Evolutionary conservation across 495 filamentous ascomycete genomes (phyloP), one percentile per base, ranked within the genome.

Genomic region (Xylaria scruposa): DNA sequence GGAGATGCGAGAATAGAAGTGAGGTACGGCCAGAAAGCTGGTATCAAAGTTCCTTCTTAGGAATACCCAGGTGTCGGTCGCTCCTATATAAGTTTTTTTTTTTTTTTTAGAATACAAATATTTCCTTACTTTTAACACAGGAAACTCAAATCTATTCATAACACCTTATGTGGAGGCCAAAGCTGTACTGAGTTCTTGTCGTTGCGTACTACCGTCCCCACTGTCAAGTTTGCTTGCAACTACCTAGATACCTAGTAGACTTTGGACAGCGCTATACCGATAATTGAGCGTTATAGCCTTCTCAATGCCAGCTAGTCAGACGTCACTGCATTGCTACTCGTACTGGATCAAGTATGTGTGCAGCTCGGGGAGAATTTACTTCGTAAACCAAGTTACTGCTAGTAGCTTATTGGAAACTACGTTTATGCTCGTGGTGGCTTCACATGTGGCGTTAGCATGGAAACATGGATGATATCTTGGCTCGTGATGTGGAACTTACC

Each of bases 31-130:
- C 31, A 38, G 31, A 38, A 6, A 3, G 31, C 56, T 56, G 1
- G 26, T 24, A 56, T 17, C 29, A 60, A 60, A 60, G 58, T 13
- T 60, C 58, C 19, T 60, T 60, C n/a, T 31, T 36, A 3, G 56
- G 19, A 59, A 29, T 31, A 21, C n/a, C 10, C 15, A 5, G 12
- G 13, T 15, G n/a, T 53, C 2, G 13, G 21, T 59, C 17, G 58
- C 58, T 40, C n/a, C 9, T 21, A 3, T 38, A 40, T n/a, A n/a
- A n/a, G n/a, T n/a, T n/a, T n/a, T n/a, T n/a, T n/a, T n/a, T 33
- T 19, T 10, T n/a, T 17, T 33, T 3, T 29, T 38, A n/a, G 33
- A 2, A 38, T 40, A 8, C 31, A 54, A 13, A 13, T 15, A 1
- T 1, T 24, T 21, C 21, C 26, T 26, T 54, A 26, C 2, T n/a